Evolutionary conservation across 2,329 filamentous ascomycete genomes (phyloP).

Genomic region (Phialophora tarda): DNA sequence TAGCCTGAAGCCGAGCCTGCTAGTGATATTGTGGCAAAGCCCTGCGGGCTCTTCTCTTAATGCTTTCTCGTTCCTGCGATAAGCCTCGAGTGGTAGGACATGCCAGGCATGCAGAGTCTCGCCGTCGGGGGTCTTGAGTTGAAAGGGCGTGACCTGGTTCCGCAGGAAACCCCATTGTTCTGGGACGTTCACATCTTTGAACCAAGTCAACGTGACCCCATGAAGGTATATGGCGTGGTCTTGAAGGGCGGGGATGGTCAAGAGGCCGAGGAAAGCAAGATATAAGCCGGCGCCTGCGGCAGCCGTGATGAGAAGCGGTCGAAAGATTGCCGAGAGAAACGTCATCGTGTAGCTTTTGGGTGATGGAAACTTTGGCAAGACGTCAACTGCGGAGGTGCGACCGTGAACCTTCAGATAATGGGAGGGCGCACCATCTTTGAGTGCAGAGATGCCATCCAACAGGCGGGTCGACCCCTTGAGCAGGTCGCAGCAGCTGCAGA

Average conservation of each 20-base stretch:
- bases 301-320: constrained; percentile 15
- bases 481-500: background rate
- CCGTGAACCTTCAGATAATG: background rate
- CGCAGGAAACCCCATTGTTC: constrained; percentile 57
- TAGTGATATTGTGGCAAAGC: constrained; percentile 45
- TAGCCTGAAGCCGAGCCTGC: constrained; percentile 50
- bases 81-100: constrained; percentile 55
- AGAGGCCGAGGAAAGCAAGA: constrained; percentile 52
- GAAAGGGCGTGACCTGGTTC: constrained; percentile 58
- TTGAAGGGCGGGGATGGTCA: constrained; percentile 56
- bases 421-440: background rate
- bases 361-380: constrained; percentile 5
- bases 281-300: constrained; percentile 46
- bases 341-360: constrained; percentile 6
- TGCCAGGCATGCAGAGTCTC: constrained; percentile 56
- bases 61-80: constrained; percentile 50
- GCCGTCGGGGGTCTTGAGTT: constrained; percentile 46
- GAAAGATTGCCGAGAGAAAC: constrained; percentile 18
- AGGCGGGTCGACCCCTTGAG: background rate
- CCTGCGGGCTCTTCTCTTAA: constrained; percentile 50
- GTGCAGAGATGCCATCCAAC: too few species aligned
- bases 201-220: constrained; percentile 61
- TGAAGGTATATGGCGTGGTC: constrained; percentile 64
- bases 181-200: constrained; percentile 56
- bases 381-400: background rate